Conservation (phyloP, 192 early-diverging fungal species). For the Kickxella alabastrina region DNA sequence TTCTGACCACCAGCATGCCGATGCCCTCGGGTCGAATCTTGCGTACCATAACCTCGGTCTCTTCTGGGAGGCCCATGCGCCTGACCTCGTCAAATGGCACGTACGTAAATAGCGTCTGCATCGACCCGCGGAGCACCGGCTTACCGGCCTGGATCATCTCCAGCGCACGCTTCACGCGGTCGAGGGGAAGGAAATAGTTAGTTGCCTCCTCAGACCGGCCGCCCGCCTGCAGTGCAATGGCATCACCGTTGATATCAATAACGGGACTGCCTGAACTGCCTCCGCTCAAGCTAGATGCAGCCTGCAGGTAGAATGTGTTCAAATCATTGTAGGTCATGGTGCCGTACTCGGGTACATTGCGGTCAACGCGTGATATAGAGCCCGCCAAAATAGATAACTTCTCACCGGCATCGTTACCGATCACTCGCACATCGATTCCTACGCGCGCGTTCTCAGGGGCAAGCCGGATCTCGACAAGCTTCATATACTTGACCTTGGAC, state of each 20-base stretch:
- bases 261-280: conserved; percentile 78
- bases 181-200: conserved; percentile 72
- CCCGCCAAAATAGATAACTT: conserved; percentile 74
- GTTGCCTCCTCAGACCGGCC: conserved; percentile 66
- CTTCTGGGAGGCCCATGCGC: conserved; percentile 63
- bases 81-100: conserved; percentile 68
- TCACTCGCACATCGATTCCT: conserved; percentile 72
- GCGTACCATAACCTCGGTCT: conserved; percentile 63
- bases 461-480: conserved; percentile 62
- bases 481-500: conserved; percentile 63
- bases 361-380: conserved; percentile 68
- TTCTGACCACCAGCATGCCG: conserved; percentile 65
- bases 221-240: conserved; percentile 71
- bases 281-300: conserved; percentile 68
- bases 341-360: conserved; percentile 69
- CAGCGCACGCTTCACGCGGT: conserved; percentile 67
- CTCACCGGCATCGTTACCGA: conserved; percentile 78
- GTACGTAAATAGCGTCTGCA: conserved; percentile 71
- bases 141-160: conserved; percentile 54
- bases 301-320: conserved; percentile 80
- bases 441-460: conserved; percentile 66
- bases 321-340: conserved; percentile 70
- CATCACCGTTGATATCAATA: conserved; percentile 70
- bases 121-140: conserved; percentile 66
- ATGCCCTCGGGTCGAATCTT: conserved; percentile 59